Percentiles rank a stretch among this genome's conserved stretches.
Conservation (phyloP, 768 basidiomycete species). For the Boletus fagicola region DNA sequence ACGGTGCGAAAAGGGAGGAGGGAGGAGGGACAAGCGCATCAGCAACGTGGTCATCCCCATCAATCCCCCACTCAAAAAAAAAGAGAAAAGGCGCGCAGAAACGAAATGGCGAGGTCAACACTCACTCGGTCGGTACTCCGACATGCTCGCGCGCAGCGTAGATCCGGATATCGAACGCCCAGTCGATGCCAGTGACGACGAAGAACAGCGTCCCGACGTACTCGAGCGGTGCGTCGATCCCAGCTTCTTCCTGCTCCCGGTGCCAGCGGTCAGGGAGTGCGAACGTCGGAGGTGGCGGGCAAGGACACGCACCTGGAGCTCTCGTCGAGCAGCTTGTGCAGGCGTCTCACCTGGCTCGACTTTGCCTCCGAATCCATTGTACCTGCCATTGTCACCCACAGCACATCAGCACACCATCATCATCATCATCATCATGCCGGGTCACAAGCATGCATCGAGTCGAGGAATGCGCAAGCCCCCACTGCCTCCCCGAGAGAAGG, state of each 20-base stretch:
- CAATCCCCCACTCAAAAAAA: background rate
- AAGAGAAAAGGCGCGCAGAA: background rate
- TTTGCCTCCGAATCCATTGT: conserved; percentile 90
- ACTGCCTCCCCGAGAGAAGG: background rate
- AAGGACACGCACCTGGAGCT: conserved; percentile 48
- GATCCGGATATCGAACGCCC: conserved; percentile 70
- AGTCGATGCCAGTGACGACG: conserved; percentile 48
- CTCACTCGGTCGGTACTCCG: conserved; percentile 68
- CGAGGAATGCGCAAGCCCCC: background rate
- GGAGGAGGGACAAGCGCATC: background rate
- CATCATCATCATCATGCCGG: no score
- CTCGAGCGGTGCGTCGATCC: conserved; percentile 62
- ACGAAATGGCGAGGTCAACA: background rate
- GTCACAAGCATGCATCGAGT: background rate
- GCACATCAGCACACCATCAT: background rate
- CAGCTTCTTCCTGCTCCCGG: conserved; percentile 71
- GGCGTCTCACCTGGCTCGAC: conserved; percentile 72
- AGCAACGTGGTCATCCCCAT: background rate
- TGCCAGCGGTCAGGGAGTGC: background rate
- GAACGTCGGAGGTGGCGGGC: background rate
- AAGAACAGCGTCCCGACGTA: conserved; percentile 69
- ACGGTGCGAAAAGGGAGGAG: background rate
- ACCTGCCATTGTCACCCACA: conserved; percentile 43
- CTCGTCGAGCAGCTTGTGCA: conserved; percentile 71
- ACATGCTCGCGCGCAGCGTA: conserved; percentile 62